A percentile compares a stretch with the other conserved stretches of the same genome.
Conservation (phyloP, 2,329 filamentous ascomycete species). For the Chaetomium olivaceum region DNA sequence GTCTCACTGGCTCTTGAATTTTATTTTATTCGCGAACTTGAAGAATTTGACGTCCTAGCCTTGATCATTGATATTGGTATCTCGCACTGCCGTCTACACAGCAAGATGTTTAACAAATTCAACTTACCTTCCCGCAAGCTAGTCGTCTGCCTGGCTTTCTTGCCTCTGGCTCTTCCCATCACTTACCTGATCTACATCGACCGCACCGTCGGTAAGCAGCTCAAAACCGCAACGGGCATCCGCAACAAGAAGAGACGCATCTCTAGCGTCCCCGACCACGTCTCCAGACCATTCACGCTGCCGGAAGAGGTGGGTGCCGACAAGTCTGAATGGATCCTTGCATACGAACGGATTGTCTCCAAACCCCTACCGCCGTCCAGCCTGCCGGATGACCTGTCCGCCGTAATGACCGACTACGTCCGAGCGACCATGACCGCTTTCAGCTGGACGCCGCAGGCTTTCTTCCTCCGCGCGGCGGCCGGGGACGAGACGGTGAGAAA, state of each 20-base stretch:
- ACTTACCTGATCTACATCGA: slow-evolving; percentile 18
- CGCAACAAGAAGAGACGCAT: background rate
- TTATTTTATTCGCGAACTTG: background rate
- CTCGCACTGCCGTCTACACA: background rate
- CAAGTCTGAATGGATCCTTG: slow-evolving; percentile 33
- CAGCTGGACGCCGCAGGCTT: slow-evolving; percentile 38
- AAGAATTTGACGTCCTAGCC: background rate
- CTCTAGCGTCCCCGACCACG: background rate
- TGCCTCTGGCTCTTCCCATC: slow-evolving; percentile 1
- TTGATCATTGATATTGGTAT: background rate
- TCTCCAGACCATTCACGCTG: slow-evolving; percentile 14
- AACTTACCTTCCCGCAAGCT: background rate
- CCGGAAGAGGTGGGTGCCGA: slow-evolving; percentile 30
- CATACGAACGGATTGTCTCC: slow-evolving; percentile 37
- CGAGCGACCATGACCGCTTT: slow-evolving; percentile 38
- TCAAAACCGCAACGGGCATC: background rate
- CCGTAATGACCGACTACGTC: slow-evolving; percentile 34
- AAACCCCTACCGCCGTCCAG: slow-evolving; percentile 25
- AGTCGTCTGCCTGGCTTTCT: slow-evolving; percentile 1
- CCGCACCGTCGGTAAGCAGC: background rate
- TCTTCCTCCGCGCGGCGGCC: slow-evolving; percentile 34
- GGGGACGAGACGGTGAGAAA: slow-evolving; percentile 23
- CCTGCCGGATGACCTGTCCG: slow-evolving; percentile 18
- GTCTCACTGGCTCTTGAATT: background rate
- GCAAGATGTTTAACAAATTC: background rate